These are phyloP conservation scores for Cladosporium sp. DNA, from an alignment of 2,329 filamentous ascomycete genomes.

Conservation along the genomic window DNA sequence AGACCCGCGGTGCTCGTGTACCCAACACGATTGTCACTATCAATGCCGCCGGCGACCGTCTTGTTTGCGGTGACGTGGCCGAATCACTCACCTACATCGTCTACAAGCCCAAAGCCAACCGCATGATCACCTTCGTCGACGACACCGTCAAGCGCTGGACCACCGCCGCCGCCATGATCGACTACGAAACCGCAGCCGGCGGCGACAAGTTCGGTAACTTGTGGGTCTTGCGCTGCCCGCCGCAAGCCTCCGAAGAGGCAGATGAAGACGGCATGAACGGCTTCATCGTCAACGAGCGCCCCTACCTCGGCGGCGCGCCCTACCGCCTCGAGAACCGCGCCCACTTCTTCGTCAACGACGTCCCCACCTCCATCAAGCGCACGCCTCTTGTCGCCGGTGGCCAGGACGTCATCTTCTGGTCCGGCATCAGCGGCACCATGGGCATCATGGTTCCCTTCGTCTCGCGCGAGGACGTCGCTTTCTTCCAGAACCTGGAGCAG, in stretches of 20 bases:
- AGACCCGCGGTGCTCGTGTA: conserved; percentile 49
- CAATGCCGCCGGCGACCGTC: conserved; percentile 84
- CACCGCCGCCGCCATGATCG: conserved; percentile 86
- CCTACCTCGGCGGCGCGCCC: conserved; percentile 84
- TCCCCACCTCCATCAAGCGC: conserved; percentile 86
- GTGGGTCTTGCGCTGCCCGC: conserved; percentile 84
- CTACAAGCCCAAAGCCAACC: conserved; percentile 89
- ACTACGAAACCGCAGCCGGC: conserved; percentile 93
- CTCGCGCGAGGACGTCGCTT: conserved; percentile 89
- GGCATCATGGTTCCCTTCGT: conserved; percentile 91
- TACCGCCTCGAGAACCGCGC: conserved; percentile 80
- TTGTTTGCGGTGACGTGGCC: conserved; percentile 87
- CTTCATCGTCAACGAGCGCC: conserved; percentile 84
- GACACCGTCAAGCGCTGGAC: conserved; percentile 89
- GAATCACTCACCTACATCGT: conserved; percentile 90
- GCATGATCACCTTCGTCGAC: conserved; percentile 87
- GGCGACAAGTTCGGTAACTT: conserved; percentile 98
- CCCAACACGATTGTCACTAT: conserved; percentile 74
- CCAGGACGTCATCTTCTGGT: conserved; percentile 88
- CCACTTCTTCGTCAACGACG: conserved; percentile 88
- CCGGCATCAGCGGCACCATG: conserved; percentile 88
- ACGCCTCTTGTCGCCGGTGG: conserved; percentile 87
- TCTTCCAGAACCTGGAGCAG: conserved; percentile 91
- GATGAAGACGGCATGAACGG: conserved; percentile 89
- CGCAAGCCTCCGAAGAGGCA: conserved; percentile 80